These are phyloP conservation scores for Butyriboletus loyo DNA, from an alignment of 768 basidiomycete genomes.

Conservation along the genomic window DNA sequence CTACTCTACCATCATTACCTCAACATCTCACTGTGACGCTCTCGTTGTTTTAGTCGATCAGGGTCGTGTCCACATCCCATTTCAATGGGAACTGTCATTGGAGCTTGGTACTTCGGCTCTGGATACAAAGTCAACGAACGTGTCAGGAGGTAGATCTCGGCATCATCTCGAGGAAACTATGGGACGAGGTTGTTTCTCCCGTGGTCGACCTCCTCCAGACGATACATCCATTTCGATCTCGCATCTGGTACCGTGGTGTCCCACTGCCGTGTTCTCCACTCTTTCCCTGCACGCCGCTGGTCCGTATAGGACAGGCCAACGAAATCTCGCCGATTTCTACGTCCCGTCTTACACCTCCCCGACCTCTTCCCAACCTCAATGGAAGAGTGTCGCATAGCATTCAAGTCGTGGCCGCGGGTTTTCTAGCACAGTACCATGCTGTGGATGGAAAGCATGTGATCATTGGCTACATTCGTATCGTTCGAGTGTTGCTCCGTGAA, in stretches of 20 bases:
- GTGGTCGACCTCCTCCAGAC: neutral
- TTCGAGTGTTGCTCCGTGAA: too few relatives aligned
- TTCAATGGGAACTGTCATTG: neutral
- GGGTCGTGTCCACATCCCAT: neutral
- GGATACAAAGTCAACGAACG: neutral
- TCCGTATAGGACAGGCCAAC: neutral
- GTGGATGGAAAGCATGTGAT: too few relatives aligned
- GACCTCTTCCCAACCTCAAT: too few relatives aligned
- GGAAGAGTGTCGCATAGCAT: too few relatives aligned
- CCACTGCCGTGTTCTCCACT: neutral
- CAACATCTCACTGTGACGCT: too few relatives aligned
- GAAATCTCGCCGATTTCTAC: conserved; percentile 6
- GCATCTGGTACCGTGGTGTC: neutral
- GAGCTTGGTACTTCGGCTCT: neutral
- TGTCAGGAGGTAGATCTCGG: neutral
- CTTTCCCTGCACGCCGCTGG: neutral
- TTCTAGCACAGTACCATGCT: too few relatives aligned
- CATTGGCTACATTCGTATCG: too few relatives aligned
- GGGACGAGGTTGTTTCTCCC: neutral
- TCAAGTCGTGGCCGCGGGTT: too few relatives aligned
- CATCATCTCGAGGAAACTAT: neutral
- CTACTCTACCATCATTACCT: neutral
- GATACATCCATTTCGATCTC: neutral
- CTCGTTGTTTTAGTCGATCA: neutral
- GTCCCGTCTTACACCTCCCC: conserved; percentile 21